Conservation (phyloP, 305 asterid genomes). For the Stenogyne calaminthoides region DNA sequence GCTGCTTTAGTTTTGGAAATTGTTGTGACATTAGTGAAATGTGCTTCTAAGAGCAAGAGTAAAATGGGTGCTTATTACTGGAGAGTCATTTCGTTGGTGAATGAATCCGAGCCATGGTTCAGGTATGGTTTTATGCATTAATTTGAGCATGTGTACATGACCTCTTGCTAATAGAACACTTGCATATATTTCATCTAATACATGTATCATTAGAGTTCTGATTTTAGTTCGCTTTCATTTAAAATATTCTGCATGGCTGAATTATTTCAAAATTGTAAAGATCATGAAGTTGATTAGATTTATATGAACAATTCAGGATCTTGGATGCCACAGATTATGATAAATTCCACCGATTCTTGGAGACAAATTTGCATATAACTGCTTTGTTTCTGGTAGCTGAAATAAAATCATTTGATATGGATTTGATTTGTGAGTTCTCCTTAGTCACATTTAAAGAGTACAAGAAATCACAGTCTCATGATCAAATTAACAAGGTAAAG, state of each 20-base stretch:
- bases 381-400: conserved; percentile 59
- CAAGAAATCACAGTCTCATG: conserved; percentile 58
- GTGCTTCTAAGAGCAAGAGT: conserved; percentile 62
- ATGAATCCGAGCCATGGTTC: conserved; percentile 72
- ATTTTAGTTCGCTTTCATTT: conserved; percentile 9
- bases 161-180: conserved; percentile 14
- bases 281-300: conserved; percentile 34
- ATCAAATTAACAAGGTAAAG: conserved; percentile 78
- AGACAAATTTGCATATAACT: conserved; percentile 58
- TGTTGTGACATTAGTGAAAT: conserved; percentile 71
- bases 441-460: conserved; percentile 55
- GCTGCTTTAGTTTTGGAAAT: conserved; percentile 65
- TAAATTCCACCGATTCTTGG: conserved; percentile 61
- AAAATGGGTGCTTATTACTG: conserved; percentile 50
- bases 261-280: conserved; percentile 14
- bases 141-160: conserved; percentile 32
- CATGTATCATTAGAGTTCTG: neutral
- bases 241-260: conserved; percentile 5
- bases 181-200: neutral
- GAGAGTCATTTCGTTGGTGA: conserved; percentile 60
- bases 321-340: conserved; percentile 58
- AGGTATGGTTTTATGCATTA: conserved; percentile 48
- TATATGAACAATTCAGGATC: conserved; percentile 47
- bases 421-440: conserved; percentile 61
- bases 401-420: conserved; percentile 44